phyloP scores from a whole-genome alignment of 2,329 filamentous ascomycete species.

The Aspergillus aculeatus region DNA sequence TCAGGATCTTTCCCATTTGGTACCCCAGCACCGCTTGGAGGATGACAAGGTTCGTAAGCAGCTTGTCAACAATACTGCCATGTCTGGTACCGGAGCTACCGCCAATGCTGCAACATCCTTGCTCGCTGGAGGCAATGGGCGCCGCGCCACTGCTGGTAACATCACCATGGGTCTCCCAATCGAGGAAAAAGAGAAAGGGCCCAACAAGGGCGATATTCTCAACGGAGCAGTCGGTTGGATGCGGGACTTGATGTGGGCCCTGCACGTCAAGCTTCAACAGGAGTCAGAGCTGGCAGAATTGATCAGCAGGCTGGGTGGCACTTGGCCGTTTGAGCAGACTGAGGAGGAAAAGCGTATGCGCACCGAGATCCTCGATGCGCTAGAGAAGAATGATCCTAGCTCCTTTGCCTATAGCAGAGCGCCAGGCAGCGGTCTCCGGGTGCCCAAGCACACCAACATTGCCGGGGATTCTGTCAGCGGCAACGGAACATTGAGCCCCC shows the following conservation, averaged over 20 bases:
- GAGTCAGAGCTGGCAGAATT: constrained; percentile 81
- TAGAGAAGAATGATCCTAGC: constrained; percentile 72
- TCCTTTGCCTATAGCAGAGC: constrained; percentile 83
- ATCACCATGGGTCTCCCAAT: constrained; percentile 90
- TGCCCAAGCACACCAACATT: constrained; percentile 90
- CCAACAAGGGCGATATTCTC: constrained; percentile 97
- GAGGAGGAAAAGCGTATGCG: constrained; percentile 97
- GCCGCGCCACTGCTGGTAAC: constrained; percentile 75
- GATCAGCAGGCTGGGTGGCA: constrained; percentile 69
- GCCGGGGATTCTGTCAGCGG: constrained; percentile 71
- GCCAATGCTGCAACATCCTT: constrained; percentile 70
- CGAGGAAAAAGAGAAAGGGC: constrained; percentile 97
- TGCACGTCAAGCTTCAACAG: constrained; percentile 83
- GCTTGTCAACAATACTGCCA: constrained; percentile 83
- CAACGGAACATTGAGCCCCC: constrained; percentile 52
- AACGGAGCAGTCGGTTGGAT: constrained; percentile 98
- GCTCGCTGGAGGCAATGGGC: constrained; percentile 78
- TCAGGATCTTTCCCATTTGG: constrained; percentile 89
- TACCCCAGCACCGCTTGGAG: constrained; percentile 87
- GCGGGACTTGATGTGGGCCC: constrained; percentile 94
- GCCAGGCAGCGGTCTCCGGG: constrained; percentile 79
- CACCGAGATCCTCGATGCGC: constrained; percentile 82
- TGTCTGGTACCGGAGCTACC: constrained; percentile 72
- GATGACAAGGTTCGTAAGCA: constrained; percentile 97
- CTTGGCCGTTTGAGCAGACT: constrained; percentile 75